Base-by-base conservation (phyloP, 164 flowering plant genomes). In the Nelumbo lutea region DNA sequence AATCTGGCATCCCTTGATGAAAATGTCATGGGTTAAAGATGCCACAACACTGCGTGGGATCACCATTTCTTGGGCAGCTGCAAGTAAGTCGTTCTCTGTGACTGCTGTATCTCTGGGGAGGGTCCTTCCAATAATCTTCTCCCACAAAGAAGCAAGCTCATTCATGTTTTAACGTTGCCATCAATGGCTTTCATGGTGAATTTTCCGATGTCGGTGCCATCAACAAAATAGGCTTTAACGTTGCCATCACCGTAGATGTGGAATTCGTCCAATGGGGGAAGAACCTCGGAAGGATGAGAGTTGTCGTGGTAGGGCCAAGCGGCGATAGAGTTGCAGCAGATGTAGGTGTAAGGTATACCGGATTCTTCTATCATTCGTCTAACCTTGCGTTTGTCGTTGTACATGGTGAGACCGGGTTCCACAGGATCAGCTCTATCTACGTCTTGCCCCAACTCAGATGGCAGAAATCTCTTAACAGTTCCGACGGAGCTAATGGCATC, bases 361-460 rank as follows among this genome's bases (percentile, higher is more conserved):
- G 67, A 64, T 3, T 77, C 83, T 76, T 90, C 87, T 0, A 79
- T 67, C 55, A 66, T 51, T 1, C 87, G 79, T 47, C 90, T 72
- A 0, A 90, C 77, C 42, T 13, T 41, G 5, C 87, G 80, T 70
- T 87, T 90, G 73, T 84, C 83, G 1, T 69, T 70, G 83, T 89
- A 89, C 90, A 85, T 83, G 10, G 64, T 68, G 0, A 85, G 79
- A 42, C 88, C 95, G 5, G 95, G 95, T 79, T 86, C 89, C 46
- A 89, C 86, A 2, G 95, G 91, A 39, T 85, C 79, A 1, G 90
- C 88, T 45, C 88, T 74, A 69, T 86, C 88, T 57, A 89, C 75
- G 63, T 87, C 95, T 59, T 87, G 91, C 48, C 95, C 95, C 48
- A 89, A 89, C 65, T 89, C 91, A 5, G 95, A 89, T 1, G 95